These are phyloP conservation scores for Ganoderma lingzhi DNA, from an alignment of 1,284 basidiomycete species.

Conservation along the genomic window DNA sequence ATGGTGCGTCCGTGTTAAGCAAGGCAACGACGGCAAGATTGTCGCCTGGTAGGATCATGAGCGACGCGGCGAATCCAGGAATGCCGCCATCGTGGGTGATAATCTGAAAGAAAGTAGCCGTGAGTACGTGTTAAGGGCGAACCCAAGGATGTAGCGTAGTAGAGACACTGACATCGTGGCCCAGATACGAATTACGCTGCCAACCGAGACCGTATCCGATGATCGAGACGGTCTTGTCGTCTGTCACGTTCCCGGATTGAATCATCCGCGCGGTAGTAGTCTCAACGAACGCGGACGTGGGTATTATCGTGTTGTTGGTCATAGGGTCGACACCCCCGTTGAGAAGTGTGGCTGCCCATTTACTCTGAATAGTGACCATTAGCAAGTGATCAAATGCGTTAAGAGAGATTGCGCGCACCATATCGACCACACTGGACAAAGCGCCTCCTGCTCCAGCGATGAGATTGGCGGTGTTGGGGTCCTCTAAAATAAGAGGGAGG, in stretches of 20 bases:
- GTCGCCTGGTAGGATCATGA: slow-evolving; percentile 40
- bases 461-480: slow-evolving; percentile 15
- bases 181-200: slow-evolving; percentile 29
- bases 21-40: slow-evolving; percentile 51
- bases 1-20: slow-evolving; percentile 49
- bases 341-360: slow-evolving; percentile 40
- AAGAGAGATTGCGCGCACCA: slow-evolving; percentile 18
- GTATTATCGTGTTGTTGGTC: slow-evolving; percentile 38
- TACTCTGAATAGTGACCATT: slow-evolving; percentile 32
- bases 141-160: neutral
- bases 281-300: slow-evolving; percentile 29
- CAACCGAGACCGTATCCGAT: slow-evolving; percentile 40
- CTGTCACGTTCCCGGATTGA: slow-evolving; percentile 9
- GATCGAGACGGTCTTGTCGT: slow-evolving; percentile 25
- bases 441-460: slow-evolving; percentile 43
- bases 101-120: slow-evolving; percentile 20
- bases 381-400: neutral
- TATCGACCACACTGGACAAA: slow-evolving; percentile 42
- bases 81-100: slow-evolving; percentile 35
- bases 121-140: neutral
- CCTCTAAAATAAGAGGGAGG: slow-evolving; percentile 6
- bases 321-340: slow-evolving; percentile 37
- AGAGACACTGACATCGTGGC: slow-evolving; percentile 29
- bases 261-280: slow-evolving; percentile 39
- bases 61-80: slow-evolving; percentile 48